phyloP scores from a whole-genome alignment of 1,284 basidiomycete species.

The Marasmius oreades region DNA sequence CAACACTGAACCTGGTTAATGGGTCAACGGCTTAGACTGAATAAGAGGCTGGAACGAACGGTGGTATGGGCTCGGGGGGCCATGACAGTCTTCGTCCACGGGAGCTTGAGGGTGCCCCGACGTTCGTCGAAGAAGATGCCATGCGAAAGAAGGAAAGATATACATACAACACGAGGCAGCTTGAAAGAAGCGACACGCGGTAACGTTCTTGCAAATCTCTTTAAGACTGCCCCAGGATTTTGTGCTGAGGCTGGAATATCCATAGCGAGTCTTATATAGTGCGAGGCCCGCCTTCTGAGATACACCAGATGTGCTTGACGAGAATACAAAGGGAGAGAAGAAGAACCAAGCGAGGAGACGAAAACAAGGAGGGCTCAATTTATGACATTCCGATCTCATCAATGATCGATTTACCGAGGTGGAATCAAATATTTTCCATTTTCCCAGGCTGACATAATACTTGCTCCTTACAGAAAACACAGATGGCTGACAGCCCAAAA shows the following conservation, averaged over 20 bases:
- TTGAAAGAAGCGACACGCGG: slow-evolving; percentile 14
- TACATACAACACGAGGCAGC: slow-evolving; percentile 29
- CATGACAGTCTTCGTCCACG: slow-evolving; percentile 21
- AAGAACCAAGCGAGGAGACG: neutral
- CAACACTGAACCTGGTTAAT: slow-evolving; percentile 40
- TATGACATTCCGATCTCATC: neutral
- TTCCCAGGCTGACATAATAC: neutral
- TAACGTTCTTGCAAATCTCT: slow-evolving; percentile 26
- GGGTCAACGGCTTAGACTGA: slow-evolving; percentile 12
- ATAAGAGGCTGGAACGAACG: slow-evolving; percentile 32
- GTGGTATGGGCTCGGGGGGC: slow-evolving; percentile 44
- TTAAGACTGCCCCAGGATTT: slow-evolving; percentile 19
- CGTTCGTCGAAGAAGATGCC: slow-evolving; percentile 36
- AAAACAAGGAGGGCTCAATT: neutral
- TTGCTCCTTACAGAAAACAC: neutral
- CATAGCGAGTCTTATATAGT: slow-evolving; percentile 27
- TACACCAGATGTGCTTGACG: neutral
- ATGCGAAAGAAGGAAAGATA: slow-evolving; percentile 30
- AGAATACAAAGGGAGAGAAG: neutral
- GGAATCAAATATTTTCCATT: neutral
- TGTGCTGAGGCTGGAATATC: slow-evolving; percentile 22
- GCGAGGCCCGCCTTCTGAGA: neutral
- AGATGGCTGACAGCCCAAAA: slow-evolving; percentile 52
- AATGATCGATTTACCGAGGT: slow-evolving; percentile 1
- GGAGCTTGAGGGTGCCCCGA: slow-evolving; percentile 22